A percentile compares a stretch with the other conserved stretches of the same genome.
These are phyloP conservation scores for Ramalina intermedia DNA, from an alignment of 495 filamentous ascomycete species.

Conservation along the genomic window DNA sequence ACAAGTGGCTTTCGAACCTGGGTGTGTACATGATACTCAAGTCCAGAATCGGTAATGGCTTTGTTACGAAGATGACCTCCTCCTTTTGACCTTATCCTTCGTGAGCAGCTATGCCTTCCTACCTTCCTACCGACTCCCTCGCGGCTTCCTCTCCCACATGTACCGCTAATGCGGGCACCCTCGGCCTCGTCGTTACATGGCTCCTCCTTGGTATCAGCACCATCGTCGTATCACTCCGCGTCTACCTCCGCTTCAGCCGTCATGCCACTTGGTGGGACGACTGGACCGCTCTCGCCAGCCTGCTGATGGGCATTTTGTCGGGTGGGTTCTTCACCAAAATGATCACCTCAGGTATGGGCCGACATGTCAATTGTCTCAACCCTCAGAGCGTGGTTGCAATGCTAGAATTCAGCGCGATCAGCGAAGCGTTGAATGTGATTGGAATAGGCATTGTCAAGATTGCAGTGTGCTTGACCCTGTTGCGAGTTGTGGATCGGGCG, in stretches of 20 bases:
- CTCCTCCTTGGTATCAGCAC: not conserved
- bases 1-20: too few species aligned
- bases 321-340: constrained; percentile 7
- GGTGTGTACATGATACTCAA: too few species aligned
- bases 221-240: constrained; percentile 1
- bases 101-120: not conserved
- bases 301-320: constrained; percentile 2
- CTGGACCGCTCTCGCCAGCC: constrained; percentile 6
- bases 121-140: not conserved
- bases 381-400: not conserved
- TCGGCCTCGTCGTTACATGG: constrained; percentile 1
- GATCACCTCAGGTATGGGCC: constrained; percentile 5
- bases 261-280: constrained; percentile 7
- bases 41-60: too few species aligned
- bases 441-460: constrained; percentile 7
- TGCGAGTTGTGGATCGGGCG: constrained; percentile 4
- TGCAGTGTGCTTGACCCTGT: constrained; percentile 2
- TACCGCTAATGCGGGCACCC: not conserved
- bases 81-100: too few species aligned
- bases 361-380: constrained; percentile 1
- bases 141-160: not conserved
- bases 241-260: constrained; percentile 2
- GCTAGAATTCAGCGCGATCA: constrained; percentile 2
- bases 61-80: too few species aligned
- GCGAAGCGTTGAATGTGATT: not conserved